Evolutionary conservation across 2,329 filamentous ascomycete genomes (phyloP), one percentile per base, ranked within the genome.

Genomic region (Cladosporium halotolerans): DNA sequence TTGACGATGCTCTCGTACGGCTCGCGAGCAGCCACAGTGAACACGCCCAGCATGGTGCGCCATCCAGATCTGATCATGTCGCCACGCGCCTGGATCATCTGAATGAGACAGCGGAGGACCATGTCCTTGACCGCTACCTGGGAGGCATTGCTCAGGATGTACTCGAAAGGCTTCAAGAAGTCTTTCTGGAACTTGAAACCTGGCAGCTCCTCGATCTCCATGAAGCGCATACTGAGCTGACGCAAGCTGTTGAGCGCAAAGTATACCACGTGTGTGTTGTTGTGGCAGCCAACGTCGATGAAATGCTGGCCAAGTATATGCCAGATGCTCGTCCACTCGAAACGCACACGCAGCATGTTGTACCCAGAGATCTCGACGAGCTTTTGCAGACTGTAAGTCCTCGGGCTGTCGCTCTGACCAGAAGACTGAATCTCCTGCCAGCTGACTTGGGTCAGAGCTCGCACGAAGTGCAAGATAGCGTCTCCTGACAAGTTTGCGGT

Each of bases 171-270:
- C 71, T 96, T 97, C 51, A 99, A 74, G 69, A 99, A 99, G 68
- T 99, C 92, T 69, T 99, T 99, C 65, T 99, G 93, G 67, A 99
- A 99, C 70, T 97, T 97, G 81, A 99, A 99, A 65, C 95, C 93
- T 1, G 93, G 89, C 61, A 99, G 73, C 70, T 99, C 93, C 68
- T 96, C 93, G 56, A 97, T 90, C 71, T 99, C 93, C 87, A 99
- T 88, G 68, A 99, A 99, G 14, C 91, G 86, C 91, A 99, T 97
- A 0, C 92, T 96, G 39, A 99, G 75, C 69, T 99, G 93, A 39
- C 95, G 83, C 42, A 99, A 73, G 3, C 92, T 96, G 73, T 99
- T 95, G 28, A 99, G 79, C 3, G 93, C 93, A 66, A 99, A 99
- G 73, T 95, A 97, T 9, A 99, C 95, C 49, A 99, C 93, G 6